Conservation (phyloP, 2,329 filamentous ascomycete genomes). For the Ceratocystis destructans region DNA sequence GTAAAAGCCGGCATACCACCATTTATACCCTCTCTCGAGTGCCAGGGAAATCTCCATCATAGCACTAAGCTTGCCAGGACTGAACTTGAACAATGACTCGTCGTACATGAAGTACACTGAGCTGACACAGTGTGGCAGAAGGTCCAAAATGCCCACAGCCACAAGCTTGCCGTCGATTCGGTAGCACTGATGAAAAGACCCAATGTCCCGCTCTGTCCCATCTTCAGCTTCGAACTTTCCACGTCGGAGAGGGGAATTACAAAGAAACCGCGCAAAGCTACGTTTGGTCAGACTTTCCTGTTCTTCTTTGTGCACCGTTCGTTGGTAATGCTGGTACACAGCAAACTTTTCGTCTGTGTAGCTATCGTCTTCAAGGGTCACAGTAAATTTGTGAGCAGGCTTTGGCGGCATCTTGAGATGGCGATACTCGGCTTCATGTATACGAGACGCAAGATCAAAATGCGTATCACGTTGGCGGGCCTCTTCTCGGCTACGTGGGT, state of each 20-base stretch:
- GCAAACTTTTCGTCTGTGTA: constrained; percentile 65
- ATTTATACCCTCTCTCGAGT: constrained; percentile 53
- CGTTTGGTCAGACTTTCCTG: constrained; percentile 23
- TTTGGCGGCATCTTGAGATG: constrained; percentile 43
- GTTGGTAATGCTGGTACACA: constrained; percentile 64
- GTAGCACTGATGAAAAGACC: constrained; percentile 73
- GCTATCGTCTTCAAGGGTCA: constrained; percentile 54
- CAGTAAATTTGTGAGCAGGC: constrained; percentile 52
- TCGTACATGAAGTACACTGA: constrained; percentile 77
- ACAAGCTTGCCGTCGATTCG: constrained; percentile 62
- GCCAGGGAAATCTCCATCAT: constrained; percentile 60
- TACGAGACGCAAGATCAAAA: constrained; percentile 51
- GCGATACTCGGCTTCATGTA: constrained; percentile 54
- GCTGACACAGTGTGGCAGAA: constrained; percentile 63
- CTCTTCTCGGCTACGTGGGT: constrained; percentile 55
- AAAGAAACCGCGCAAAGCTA: constrained; percentile 61
- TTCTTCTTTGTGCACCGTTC: constrained; percentile 56
- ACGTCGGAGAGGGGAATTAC: constrained; percentile 50
- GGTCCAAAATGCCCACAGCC: constrained; percentile 62
- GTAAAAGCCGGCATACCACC: constrained; percentile 72
- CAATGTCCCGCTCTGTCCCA: constrained; percentile 43
- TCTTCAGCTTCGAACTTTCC: constrained; percentile 32
- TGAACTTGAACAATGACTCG: constrained; percentile 54
- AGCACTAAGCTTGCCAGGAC: constrained; percentile 63
- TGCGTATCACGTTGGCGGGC: constrained; percentile 48